These are phyloP conservation scores for Rosa rugosa DNA, from an alignment of 306 rosid genomes.

Conservation along the genomic window DNA sequence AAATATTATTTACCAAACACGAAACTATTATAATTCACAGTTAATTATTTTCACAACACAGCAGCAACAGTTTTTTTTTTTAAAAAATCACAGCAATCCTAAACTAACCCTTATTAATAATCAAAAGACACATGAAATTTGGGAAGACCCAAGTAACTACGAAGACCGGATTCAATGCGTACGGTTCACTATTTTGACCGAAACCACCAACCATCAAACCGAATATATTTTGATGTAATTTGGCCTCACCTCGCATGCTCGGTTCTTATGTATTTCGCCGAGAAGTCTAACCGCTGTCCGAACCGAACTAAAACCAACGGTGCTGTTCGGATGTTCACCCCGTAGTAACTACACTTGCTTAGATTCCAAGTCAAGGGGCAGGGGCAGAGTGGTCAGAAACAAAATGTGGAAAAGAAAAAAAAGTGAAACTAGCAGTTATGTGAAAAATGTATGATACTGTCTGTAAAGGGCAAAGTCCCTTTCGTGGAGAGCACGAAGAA, in stretches of 20 bases:
- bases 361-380: not conserved
- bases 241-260: not conserved
- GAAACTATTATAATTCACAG: too few relatives aligned
- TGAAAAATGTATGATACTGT: not conserved
- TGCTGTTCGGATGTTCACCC: not conserved
- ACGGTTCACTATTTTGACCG: too few relatives aligned
- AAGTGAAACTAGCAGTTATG: too few relatives aligned
- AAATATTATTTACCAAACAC: too few relatives aligned
- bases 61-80: too few relatives aligned
- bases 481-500: conserved; percentile 29
- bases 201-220: too few relatives aligned
- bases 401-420: not conserved
- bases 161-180: too few relatives aligned
- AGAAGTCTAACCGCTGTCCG: not conserved
- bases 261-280: not conserved
- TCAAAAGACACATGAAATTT: too few relatives aligned
- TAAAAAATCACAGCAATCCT: too few relatives aligned
- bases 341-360: not conserved
- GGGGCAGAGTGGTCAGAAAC: not conserved
- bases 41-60: too few relatives aligned
- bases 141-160: too few relatives aligned
- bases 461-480: conserved; percentile 12
- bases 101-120: too few relatives aligned
- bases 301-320: not conserved
- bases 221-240: not conserved